Percentiles rank a stretch among this genome's conserved stretches.
phyloP scores from a whole-genome alignment of 768 basidiomycete species.

The Myochromella boudieri region DNA sequence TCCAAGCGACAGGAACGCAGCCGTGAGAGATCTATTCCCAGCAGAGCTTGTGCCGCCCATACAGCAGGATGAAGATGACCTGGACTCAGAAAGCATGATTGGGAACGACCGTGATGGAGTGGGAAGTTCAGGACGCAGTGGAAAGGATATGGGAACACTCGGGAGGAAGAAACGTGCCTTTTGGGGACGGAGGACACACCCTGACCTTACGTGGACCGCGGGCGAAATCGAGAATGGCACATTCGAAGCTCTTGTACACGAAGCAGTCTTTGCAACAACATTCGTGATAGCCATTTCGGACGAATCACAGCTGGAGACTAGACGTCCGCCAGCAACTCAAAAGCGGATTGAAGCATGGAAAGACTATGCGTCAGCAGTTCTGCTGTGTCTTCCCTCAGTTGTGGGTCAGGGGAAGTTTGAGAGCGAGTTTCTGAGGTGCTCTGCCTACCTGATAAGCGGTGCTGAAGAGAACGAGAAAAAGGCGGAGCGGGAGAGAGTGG shows the following conservation, averaged over 20 bases:
- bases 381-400: constrained; percentile 60
- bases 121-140: constrained; percentile 20
- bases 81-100: constrained; percentile 17
- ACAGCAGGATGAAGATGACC: constrained; percentile 47
- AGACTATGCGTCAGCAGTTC: constrained; percentile 59
- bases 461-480: constrained; percentile 42
- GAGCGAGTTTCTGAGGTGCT: constrained; percentile 66
- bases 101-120: constrained; percentile 12
- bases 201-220: constrained; percentile 52
- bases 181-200: constrained; percentile 78
- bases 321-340: constrained; percentile 12
- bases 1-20: constrained; percentile 62
- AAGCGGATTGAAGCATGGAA: constrained; percentile 44
- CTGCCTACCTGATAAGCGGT: constrained; percentile 62
- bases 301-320: constrained; percentile 1
- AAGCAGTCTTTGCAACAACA: constrained; percentile 76
- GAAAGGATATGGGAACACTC: constrained; percentile 24
- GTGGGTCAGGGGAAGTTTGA: constrained; percentile 61
- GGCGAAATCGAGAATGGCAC: constrained; percentile 61
- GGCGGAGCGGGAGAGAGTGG: constrained; percentile 44
- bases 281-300: constrained; percentile 34
- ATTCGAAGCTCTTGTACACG: constrained; percentile 79
- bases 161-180: constrained; percentile 65
- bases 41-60: constrained; percentile 55
- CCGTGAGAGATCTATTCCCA: constrained; percentile 76